These are phyloP conservation scores for Aspergillus viridinutans DNA, from an alignment of 2,329 filamentous ascomycete genomes.

Conservation along the genomic window DNA sequence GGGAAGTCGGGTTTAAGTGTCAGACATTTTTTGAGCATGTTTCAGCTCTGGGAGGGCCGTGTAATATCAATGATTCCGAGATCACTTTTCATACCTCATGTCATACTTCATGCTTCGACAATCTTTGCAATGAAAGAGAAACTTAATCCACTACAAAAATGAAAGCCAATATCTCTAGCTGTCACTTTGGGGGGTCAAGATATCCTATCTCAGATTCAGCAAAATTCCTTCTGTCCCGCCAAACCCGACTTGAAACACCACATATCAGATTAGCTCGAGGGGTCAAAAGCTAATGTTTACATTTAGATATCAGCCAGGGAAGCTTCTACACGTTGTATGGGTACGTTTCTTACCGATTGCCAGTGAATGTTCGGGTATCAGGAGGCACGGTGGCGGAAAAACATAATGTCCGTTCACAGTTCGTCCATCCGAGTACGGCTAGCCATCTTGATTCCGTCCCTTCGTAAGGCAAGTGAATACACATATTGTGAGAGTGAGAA, in stretches of 20 bases:
- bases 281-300: no score
- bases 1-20: neutral
- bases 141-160: neutral
- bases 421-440: neutral
- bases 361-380: neutral
- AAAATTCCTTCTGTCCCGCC: no score
- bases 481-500: neutral
- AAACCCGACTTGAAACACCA: no score
- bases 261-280: no score
- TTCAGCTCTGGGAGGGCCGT: neutral
- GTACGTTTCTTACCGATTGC: no score
- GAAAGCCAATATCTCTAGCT: neutral
- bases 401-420: neutral
- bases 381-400: neutral
- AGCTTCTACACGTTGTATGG: no score
- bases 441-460: neutral
- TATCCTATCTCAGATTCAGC: no score
- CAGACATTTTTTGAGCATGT: neutral
- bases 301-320: no score
- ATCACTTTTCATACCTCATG: neutral
- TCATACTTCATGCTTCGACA: no score
- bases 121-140: neutral
- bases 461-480: neutral
- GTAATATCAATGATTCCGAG: neutral
- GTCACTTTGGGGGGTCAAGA: no score